Percentiles rank a stretch among this genome's conserved stretches.
phyloP scores from a whole-genome alignment of 2,329 filamentous ascomycete genomes.

The Rugonectria rugulosa region DNA sequence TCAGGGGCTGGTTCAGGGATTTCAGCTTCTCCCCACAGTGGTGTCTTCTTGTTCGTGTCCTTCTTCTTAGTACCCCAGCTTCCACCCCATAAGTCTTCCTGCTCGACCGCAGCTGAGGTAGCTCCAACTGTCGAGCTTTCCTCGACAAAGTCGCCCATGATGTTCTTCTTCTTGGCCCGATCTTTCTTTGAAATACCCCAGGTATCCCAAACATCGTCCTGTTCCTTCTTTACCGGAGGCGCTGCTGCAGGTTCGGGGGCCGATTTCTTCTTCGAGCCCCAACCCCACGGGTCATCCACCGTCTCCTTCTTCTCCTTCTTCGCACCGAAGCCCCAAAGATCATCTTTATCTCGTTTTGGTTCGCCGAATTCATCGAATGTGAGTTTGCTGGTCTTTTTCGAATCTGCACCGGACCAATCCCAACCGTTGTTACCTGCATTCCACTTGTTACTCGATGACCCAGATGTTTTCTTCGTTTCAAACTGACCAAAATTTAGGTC shows the following conservation, averaged over 20 bases:
- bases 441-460: constrained; percentile 69
- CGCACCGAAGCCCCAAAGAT: constrained; percentile 41
- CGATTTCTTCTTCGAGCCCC: constrained; percentile 51
- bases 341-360: constrained; percentile 44
- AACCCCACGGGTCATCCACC: constrained; percentile 46
- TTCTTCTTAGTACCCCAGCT: constrained; percentile 41
- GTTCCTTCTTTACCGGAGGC: constrained; percentile 38
- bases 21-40: constrained; percentile 34
- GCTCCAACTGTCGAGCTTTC: constrained; percentile 25
- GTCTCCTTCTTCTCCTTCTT: constrained; percentile 52
- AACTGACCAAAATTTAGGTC: constrained; percentile 62
- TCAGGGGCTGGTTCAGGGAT: constrained; percentile 32
- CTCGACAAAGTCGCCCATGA: constrained; percentile 31
- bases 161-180: constrained; percentile 42
- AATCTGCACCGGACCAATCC: constrained; percentile 49
- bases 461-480: constrained; percentile 55
- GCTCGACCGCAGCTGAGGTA: constrained; percentile 35
- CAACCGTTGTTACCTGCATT: constrained; percentile 58
- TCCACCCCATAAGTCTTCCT: constrained; percentile 39
- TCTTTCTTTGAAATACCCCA: constrained; percentile 45
- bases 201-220: constrained; percentile 44
- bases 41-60: constrained; percentile 40
- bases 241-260: constrained; percentile 34
- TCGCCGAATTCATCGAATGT: constrained; percentile 58
- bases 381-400: constrained; percentile 61